phyloP scores from a whole-genome alignment of 352 stramenopile genomes.

The Pythium volutum region DNA sequence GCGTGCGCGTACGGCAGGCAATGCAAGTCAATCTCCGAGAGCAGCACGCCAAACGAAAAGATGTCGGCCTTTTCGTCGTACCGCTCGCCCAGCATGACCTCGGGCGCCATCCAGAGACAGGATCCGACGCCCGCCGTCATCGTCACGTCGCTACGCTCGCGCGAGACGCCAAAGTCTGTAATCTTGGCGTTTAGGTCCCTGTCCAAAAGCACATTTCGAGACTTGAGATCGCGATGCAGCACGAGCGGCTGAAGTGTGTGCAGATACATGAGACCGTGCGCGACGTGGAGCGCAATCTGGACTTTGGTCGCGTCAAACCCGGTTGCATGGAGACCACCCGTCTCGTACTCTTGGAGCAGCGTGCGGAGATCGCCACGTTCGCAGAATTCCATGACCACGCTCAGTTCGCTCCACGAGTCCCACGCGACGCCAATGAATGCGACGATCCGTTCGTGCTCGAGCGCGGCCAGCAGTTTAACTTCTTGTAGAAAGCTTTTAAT shows the following conservation, averaged over 20 bases:
- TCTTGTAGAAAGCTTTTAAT: conserved; percentile 49
- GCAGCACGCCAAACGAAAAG: conserved; percentile 32
- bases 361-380: conserved; percentile 25
- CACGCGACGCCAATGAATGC: conserved; percentile 60
- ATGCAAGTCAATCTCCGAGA: conserved; percentile 30
- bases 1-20: conserved; percentile 21
- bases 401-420: conserved; percentile 23
- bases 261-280: conserved; percentile 1
- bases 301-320: conserved; percentile 22
- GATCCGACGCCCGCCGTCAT: conserved; percentile 20
- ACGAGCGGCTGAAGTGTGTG: not conserved
- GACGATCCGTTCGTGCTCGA: conserved; percentile 65
- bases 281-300: conserved; percentile 9
- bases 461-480: conserved; percentile 44
- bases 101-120: conserved; percentile 31
- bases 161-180: conserved; percentile 29
- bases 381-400: conserved; percentile 28
- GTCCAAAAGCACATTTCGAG: conserved; percentile 24
- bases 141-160: conserved; percentile 6
- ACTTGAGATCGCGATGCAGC: conserved; percentile 26
- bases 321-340: conserved; percentile 1
- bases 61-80: conserved; percentile 32
- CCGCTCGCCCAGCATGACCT: conserved; percentile 30
- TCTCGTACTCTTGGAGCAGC: conserved; percentile 32
- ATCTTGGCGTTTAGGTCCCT: conserved; percentile 28